phyloP scores from a whole-genome alignment of 345 rosid genomes.

The Dipteronia dyeriana region DNA sequence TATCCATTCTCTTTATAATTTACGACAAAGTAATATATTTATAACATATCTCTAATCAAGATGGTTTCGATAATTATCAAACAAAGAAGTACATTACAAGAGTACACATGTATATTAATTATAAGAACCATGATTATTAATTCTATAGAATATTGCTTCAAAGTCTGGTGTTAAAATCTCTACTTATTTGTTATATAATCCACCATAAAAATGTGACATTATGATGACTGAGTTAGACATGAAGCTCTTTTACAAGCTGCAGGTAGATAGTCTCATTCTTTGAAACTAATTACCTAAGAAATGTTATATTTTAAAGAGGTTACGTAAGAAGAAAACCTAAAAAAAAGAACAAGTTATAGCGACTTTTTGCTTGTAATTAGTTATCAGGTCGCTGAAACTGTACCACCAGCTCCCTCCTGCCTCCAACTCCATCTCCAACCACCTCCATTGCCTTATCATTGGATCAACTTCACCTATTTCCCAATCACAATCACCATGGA shows the following conservation, averaged over 20 bases:
- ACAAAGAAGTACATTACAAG: too few species aligned
- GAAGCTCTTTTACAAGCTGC: neutral
- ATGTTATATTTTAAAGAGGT: conserved; percentile 20
- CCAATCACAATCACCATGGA: conserved; percentile 18
- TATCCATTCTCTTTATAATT: too few species aligned
- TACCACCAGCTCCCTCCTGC: conserved; percentile 23
- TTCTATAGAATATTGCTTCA: neutral
- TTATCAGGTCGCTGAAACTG: conserved; percentile 58
- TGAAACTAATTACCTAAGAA: conserved; percentile 31
- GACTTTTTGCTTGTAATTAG: conserved; percentile 77
- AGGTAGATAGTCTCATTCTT: conserved; percentile 34
- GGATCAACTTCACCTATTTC: neutral
- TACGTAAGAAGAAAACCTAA: conserved; percentile 35
- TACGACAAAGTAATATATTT: too few species aligned
- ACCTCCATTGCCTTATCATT: conserved; percentile 8
- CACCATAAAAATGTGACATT: neutral
- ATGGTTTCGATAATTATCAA: too few species aligned
- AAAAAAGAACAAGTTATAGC: conserved; percentile 54
- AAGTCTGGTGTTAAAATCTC: neutral
- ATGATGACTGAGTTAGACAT: neutral
- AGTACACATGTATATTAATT: neutral
- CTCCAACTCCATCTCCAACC: conserved; percentile 31
- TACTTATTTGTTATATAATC: neutral
- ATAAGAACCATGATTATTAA: too few species aligned
- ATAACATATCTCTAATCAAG: too few species aligned